Conservation (phyloP, 1,284 basidiomycete genomes). For the Marasmius sp. region DNA sequence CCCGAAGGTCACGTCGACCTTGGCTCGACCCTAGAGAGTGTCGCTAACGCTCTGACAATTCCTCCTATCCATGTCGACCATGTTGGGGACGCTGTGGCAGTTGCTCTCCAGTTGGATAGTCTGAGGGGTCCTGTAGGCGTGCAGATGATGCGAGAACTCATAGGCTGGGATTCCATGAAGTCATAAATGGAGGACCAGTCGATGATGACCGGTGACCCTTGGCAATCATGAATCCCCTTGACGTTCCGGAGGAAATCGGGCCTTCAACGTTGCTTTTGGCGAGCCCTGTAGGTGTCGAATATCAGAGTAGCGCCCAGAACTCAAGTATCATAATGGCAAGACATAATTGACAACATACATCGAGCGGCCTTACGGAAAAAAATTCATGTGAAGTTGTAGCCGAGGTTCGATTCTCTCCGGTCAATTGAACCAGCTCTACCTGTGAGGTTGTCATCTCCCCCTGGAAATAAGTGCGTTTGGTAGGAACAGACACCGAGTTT, state of each 20-base stretch:
- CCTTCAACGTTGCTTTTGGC: neutral
- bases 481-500: neutral
- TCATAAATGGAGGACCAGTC: neutral
- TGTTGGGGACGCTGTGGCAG: conserved; percentile 83
- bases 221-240: neutral
- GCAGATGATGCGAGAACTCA: conserved; percentile 68
- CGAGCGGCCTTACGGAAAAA: neutral
- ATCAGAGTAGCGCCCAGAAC: neutral
- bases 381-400: neutral
- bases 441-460: neutral
- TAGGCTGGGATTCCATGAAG: conserved; percentile 50
- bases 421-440: neutral
- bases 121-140: conserved; percentile 77
- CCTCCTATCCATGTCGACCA: conserved; percentile 96
- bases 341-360: neutral
- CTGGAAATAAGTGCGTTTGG: neutral
- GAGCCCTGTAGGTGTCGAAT: neutral
- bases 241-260: neutral
- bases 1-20: conserved; percentile 18
- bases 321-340: neutral
- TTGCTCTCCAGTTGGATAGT: conserved; percentile 46
- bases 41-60: conserved; percentile 77
- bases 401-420: neutral
- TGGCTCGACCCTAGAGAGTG: conserved; percentile 55
- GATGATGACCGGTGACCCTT: too few species aligned